phyloP scores from a whole-genome alignment of 352 stramenopile species.

The Globisporangium uncinulatum region DNA sequence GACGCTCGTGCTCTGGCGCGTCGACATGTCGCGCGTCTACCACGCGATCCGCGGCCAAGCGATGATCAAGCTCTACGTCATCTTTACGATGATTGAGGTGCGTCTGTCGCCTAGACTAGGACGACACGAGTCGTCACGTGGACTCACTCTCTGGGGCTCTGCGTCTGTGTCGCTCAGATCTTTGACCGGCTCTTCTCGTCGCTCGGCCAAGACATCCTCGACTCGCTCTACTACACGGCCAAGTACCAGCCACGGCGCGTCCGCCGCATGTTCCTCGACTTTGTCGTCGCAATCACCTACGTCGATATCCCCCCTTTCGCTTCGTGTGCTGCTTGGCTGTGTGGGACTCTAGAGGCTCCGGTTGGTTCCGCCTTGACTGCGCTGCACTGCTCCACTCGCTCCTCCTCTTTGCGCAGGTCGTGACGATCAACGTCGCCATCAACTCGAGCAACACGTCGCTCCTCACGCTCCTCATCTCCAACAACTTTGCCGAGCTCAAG shows the following conservation, averaged over 20 bases:
- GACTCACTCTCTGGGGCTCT: no score
- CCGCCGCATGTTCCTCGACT: conserved; percentile 72
- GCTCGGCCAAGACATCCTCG: conserved; percentile 95
- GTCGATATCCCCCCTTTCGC: conserved; percentile 37
- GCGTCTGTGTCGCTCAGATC: conserved; percentile 45
- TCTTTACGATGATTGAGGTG: conserved; percentile 97
- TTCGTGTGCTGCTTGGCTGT: not conserved
- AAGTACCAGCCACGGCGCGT: conserved; percentile 73
- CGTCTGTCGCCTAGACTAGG: not conserved
- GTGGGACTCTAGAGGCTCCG: no score
- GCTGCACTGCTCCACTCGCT: conserved; percentile 85
- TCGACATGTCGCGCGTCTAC: conserved; percentile 97
- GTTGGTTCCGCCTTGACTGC: conserved; percentile 19
- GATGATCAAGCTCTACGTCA: conserved; percentile 98
- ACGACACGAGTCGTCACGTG: not conserved
- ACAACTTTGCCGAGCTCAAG: conserved; percentile 99
- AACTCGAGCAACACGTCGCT: conserved; percentile 94
- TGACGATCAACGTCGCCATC: conserved; percentile 96
- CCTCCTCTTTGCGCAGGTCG: conserved; percentile 95
- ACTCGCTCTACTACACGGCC: conserved; percentile 91
- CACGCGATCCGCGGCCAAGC: conserved; percentile 97
- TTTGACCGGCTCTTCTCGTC: conserved; percentile 96
- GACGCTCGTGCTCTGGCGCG: conserved; percentile 67
- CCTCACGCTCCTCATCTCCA: conserved; percentile 93
- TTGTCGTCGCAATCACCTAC: conserved; percentile 69